Conservation (phyloP, 257 asterid genomes). For the Scutellaria minor region DNA sequence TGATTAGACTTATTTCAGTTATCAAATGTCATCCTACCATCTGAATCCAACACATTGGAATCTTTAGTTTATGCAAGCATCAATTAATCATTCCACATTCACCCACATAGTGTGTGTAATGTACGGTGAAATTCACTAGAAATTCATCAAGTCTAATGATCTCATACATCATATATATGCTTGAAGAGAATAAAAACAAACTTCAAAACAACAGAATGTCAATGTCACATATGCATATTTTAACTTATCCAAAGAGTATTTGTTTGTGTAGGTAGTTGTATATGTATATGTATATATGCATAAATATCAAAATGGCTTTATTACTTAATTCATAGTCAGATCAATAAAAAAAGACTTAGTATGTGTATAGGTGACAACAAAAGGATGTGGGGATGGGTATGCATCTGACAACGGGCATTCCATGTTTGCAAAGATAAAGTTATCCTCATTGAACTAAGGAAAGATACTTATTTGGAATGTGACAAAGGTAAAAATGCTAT, state of each 20-base stretch:
- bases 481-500: slow-evolving; percentile 18
- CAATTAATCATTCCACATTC: slow-evolving; percentile 20
- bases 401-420: slow-evolving; percentile 47
- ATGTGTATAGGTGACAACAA: not conserved
- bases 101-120: not conserved
- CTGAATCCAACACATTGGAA: too few relatives aligned
- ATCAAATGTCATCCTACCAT: not conserved
- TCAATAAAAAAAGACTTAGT: slow-evolving; percentile 21
- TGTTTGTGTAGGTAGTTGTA: not conserved
- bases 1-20: too few relatives aligned
- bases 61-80: slow-evolving; percentile 34
- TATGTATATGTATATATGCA: too few relatives aligned
- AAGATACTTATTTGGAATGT: slow-evolving; percentile 38
- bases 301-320: slow-evolving; percentile 1
- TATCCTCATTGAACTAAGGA: slow-evolving; percentile 35
- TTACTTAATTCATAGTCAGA: not conserved
- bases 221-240: not conserved
- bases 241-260: not conserved
- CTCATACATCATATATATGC: not conserved
- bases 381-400: too few relatives aligned
- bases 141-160: not conserved
- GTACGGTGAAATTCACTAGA: too few relatives aligned
- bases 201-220: not conserved
- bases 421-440: slow-evolving; percentile 31
- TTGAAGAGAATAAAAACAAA: not conserved